Evolutionary conservation across 2,329 filamentous ascomycete species (phyloP), one percentile per base, ranked within the genome.

Genomic region (Hymenoscyphus scutula): DNA sequence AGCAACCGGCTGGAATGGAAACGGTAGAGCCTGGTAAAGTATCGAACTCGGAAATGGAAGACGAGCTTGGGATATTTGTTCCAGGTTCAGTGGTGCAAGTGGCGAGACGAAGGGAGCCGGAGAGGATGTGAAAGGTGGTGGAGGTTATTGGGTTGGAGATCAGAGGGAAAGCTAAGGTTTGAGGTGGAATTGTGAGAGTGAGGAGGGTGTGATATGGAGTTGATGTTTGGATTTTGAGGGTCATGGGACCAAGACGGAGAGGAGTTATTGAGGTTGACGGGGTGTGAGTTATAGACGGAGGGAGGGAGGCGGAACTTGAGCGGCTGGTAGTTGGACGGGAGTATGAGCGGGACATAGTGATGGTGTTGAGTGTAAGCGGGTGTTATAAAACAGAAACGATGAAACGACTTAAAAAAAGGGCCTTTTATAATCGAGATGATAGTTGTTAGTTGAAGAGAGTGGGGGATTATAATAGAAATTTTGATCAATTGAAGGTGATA

Each of bases 281-380:
- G 15, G 48, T 62, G 30, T 62, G 60, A 25, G 37, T 58, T 27
- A 62, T 37, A 15, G 56, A 17, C 41, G 30, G 45, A 23, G 60
- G 6, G 19, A 55, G 32, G 5, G 32, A n/a, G 11, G 41, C 8
- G n/a, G 45, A 23, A 17, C 23, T 17, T 34, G 29, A 30, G 27
- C 15, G 13, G 45, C 13, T 29, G 25, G 53, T 45, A 19, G 23
- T 15, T 32, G 37, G 53, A 15, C 45, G 37, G 56, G 29, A 23
- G 37, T 19, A 30, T 11, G 57, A 53, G 29, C 10, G 45, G 10
- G 41, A 59, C 19, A 59, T 59, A 3, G 15, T 48, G 25, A n/a
- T 48, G 51, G 23, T 5, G 27, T 53, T 25, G 8, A 5, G 3
- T 53, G 45, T 11, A 7, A n/a, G 23, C 45, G 17, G 32, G 3